Percentiles rank a stretch among this genome's conserved stretches.
phyloP scores from a whole-genome alignment of 1,284 basidiomycete genomes.

The Trichosporon inkin region DNA sequence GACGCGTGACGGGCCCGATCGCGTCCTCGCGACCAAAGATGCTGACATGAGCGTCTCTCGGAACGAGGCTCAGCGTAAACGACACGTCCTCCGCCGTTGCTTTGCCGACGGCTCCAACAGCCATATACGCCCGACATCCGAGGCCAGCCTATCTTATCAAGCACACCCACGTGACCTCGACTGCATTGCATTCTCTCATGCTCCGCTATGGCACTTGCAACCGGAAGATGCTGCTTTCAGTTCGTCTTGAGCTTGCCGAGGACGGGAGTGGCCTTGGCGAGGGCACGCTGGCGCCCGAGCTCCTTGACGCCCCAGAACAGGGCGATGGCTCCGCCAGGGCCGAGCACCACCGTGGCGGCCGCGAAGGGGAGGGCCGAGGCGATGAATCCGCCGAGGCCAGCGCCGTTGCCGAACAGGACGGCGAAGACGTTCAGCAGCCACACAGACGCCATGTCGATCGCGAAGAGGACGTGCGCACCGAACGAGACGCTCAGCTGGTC shows the following conservation, averaged over 20 bases:
- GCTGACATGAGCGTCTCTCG: too few relatives aligned
- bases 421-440: background rate
- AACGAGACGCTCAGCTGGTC: background rate
- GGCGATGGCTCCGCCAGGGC: constrained; percentile 17
- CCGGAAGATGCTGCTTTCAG: background rate
- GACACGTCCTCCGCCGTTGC: too few relatives aligned
- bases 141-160: too few relatives aligned
- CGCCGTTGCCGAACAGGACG: background rate
- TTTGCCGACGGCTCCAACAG: too few relatives aligned
- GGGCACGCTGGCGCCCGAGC: background rate
- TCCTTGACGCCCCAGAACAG: constrained; percentile 15
- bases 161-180: too few relatives aligned
- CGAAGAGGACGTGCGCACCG: constrained; percentile 16
- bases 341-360: background rate
- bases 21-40: too few relatives aligned
- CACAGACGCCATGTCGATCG: constrained; percentile 12
- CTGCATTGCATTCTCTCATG: too few relatives aligned
- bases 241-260: background rate
- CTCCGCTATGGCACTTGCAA: too few relatives aligned
- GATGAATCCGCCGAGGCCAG: background rate
- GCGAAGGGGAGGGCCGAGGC: background rate
- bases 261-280: background rate
- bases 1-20: too few relatives aligned
- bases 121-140: too few relatives aligned
- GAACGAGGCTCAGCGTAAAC: too few relatives aligned